Base-by-base conservation (phyloP, 805 yeast species). In the Yarrowia divulgata region DNA sequence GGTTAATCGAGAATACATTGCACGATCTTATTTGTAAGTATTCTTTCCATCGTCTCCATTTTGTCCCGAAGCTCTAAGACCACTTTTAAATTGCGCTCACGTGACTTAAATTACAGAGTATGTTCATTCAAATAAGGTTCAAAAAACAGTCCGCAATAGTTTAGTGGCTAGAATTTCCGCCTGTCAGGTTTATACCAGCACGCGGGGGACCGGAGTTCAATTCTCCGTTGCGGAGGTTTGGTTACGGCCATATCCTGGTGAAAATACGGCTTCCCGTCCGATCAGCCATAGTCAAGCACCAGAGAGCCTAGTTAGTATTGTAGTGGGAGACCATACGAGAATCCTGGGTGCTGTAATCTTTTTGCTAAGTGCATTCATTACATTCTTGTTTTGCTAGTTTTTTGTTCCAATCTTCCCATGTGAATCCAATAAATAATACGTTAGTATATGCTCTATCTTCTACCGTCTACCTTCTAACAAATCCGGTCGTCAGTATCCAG, bases 141-240 rank as follows among this genome's bases (percentile, higher is more conserved):
- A 14, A 39, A 39, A 12, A 8, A 39, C 8, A 16, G 32, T 63
- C 68, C 68, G 68, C 55, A 75, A 77, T 77, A 77, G 79, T 77
- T 77, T 77, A 77, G 78, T 77, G 79, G 79, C 78, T 75, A 77
- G 79, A 77, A 77, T 77, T 73, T 74, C 78, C 79, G 79, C 78
- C 78, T 77, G 79, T 77, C 79, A 77, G 71, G 48, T 54, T 13
- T 39, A 14, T 29, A n/a, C n/a, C 63, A 57, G 63, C 63, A 57
- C 63, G 63, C 63, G 63, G 63, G 63, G 63, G 63, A 57, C 63
- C 63, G 63, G 63, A 57, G 63, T 57, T 57, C 63, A 57, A 57
- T 57, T 57, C 63, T 57, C 63, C 63, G 63, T 57, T 57, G 63
- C 63, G 63, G 63, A 57, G 63, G 48, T 40, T 29, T 57, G 63